phyloP scores from a whole-genome alignment of 352 stramenopile genomes.

The Phytophthora megakarya region DNA sequence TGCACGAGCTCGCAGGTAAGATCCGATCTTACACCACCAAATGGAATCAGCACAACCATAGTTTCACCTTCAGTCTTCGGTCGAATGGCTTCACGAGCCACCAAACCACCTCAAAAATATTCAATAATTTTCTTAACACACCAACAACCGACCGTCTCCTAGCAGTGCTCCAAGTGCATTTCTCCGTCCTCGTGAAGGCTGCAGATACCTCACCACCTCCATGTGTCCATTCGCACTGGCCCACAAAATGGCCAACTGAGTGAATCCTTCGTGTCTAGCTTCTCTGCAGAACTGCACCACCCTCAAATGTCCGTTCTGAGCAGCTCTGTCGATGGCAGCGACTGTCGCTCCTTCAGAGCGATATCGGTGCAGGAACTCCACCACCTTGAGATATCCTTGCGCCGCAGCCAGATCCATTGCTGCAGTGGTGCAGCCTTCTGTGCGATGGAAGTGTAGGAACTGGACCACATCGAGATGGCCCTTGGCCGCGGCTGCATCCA shows the following conservation, averaged over 20 bases:
- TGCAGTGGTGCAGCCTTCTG: slow-evolving; percentile 38
- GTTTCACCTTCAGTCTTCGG: too few relatives aligned
- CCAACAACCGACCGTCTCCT: slow-evolving; percentile 22
- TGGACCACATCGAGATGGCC: slow-evolving; percentile 40
- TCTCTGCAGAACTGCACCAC: slow-evolving; percentile 42
- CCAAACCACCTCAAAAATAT: too few relatives aligned
- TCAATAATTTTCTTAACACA: slow-evolving; percentile 12
- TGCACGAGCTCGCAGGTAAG: too few relatives aligned
- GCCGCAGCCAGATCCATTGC: slow-evolving; percentile 42
- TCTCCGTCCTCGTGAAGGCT: slow-evolving; percentile 13
- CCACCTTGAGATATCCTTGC: slow-evolving; percentile 35
- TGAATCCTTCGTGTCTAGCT: slow-evolving; percentile 31
- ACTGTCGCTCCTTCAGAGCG: slow-evolving; percentile 40
- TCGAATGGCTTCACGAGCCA: too few relatives aligned
- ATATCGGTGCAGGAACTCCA: slow-evolving; percentile 44
- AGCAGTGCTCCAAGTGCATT: slow-evolving; percentile 16
- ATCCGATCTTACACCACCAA: too few relatives aligned
- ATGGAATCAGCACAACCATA: too few relatives aligned
- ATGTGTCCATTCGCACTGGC: slow-evolving; percentile 35
- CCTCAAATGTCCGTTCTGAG: slow-evolving; percentile 39
- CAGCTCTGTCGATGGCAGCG: slow-evolving; percentile 45
- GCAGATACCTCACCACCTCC: slow-evolving; percentile 31
- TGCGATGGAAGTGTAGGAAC: slow-evolving; percentile 43
- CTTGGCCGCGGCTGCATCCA: slow-evolving; percentile 45
- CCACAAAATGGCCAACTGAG: slow-evolving; percentile 39